A percentile compares a stretch with the other conserved stretches of the same genome.
These are phyloP conservation scores for Phaeophleospora eucalypticola DNA, from an alignment of 2,329 filamentous ascomycete species.

Conservation along the genomic window DNA sequence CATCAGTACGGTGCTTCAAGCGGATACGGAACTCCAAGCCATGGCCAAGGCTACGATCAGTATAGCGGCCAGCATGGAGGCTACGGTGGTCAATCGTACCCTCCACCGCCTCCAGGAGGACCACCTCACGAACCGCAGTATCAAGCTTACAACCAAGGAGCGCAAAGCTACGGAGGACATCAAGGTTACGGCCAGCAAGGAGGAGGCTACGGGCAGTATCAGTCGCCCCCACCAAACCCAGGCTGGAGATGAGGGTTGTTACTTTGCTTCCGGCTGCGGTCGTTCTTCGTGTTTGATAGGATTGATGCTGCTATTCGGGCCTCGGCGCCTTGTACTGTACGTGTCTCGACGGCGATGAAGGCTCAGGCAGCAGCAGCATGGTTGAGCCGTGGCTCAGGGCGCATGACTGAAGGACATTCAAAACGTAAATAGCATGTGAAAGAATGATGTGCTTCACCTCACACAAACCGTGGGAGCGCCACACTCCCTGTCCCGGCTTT, in stretches of 20 bases:
- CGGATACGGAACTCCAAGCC: constrained; percentile 8
- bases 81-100: constrained; percentile 17
- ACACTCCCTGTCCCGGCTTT: too few relatives aligned
- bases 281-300: not conserved
- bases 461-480: too few relatives aligned
- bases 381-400: not conserved
- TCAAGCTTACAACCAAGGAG: constrained; percentile 16
- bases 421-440: not conserved
- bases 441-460: not conserved
- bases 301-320: too few relatives aligned
- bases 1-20: not conserved
- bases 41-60: constrained; percentile 11
- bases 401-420: not conserved
- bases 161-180: constrained; percentile 18
- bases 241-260: constrained; percentile 21
- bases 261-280: not conserved
- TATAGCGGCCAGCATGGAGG: constrained; percentile 13
- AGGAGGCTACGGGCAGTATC: constrained; percentile 24
- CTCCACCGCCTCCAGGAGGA: constrained; percentile 11
- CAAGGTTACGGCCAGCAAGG: constrained; percentile 18
- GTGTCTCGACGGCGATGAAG: not conserved
- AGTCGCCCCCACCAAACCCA: constrained; percentile 24
- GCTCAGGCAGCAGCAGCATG: not conserved
- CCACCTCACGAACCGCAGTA: constrained; percentile 22
- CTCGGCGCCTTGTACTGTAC: too few relatives aligned